Base-by-base conservation (phyloP, 108 stramenopile species). In the Mayamaea pseudoterrestris region DNA sequence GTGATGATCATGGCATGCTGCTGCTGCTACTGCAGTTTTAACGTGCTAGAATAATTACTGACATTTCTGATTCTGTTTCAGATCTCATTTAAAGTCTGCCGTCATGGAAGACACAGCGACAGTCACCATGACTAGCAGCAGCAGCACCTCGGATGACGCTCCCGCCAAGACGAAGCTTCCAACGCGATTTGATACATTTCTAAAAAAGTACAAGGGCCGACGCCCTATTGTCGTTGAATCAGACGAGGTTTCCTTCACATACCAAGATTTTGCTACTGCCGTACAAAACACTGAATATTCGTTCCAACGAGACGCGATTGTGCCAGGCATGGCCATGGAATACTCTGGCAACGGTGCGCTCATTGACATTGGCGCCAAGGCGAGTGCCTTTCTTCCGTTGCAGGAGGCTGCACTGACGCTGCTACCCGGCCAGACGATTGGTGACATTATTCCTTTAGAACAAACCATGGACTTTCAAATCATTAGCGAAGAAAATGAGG, bases 341-440 rank as follows among this genome's bases (percentile, higher is more conserved):
- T 83, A 83, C 61, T 41, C 40, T n/a, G 74, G 68, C 14, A 60
- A 67, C 43, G 83, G 83, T 9, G 61, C 63, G 52, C 65, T 92
- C 35, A 83, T 92, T 18, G 90, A 92, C 53, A 87, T 97, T 65
- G 94, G 94, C 6, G 94, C 91, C 52, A 97, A 97, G 74, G 84
- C 92, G 0, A 65, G 80, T 4, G 96, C 93, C 16, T 94, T 84
- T 51, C 55, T 97, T 30, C 96, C 96, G 2, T 57, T 72, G 31
- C 55, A 68, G 30, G 96, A 97, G 65, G 83, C 80, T 7, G 52
- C 83, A 0, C 63, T 89, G 14, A 47, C 72, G 47, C 35, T 66
- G 23, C 71, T 73, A 55, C 58, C 55, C 2, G 85, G 74, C 26
- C 32, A 45, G 2, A 35, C 43, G 31, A 78, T 93, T 42, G 70